phyloP scores from a whole-genome alignment of 345 rosid genomes.

The Eucalyptus urophylla region DNA sequence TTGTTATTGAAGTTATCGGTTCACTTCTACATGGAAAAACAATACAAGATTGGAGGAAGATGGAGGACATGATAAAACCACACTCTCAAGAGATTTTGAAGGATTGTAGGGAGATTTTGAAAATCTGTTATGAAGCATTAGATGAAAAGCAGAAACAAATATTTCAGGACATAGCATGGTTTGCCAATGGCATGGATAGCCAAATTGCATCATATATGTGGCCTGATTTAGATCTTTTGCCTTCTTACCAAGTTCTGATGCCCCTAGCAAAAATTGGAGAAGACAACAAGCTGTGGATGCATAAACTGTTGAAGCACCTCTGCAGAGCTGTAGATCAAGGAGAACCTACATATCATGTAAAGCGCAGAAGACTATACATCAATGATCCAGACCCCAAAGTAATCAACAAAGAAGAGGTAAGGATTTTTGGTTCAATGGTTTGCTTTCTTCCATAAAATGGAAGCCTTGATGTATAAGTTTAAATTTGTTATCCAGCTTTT shows the following conservation, averaged over 20 bases:
- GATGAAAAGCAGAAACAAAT: too few species aligned
- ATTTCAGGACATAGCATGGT: neutral
- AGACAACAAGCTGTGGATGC: neutral
- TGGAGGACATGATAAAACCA: neutral
- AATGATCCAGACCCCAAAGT: fast-evolving
- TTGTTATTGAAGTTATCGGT: neutral
- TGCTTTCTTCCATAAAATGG: neutral
- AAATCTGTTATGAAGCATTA: neutral
- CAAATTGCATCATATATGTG: neutral
- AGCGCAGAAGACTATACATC: fast-evolving
- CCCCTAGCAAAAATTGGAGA: neutral
- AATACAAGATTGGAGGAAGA: neutral
- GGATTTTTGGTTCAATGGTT: neutral
- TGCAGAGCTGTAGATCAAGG: neutral
- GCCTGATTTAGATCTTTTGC: neutral
- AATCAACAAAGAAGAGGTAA: neutral
- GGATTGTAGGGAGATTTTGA: neutral
- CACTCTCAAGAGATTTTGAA: neutral
- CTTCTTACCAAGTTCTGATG: neutral
- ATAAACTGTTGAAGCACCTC: neutral
- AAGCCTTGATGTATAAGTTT: neutral
- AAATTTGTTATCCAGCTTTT: neutral
- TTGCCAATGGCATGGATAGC: neutral
- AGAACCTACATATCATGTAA: neutral
- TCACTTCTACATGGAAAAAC: neutral